Percentiles rank a stretch among this genome's conserved stretches.
phyloP scores from a whole-genome alignment of 768 basidiomycete genomes.

The Lactarius vividus region DNA sequence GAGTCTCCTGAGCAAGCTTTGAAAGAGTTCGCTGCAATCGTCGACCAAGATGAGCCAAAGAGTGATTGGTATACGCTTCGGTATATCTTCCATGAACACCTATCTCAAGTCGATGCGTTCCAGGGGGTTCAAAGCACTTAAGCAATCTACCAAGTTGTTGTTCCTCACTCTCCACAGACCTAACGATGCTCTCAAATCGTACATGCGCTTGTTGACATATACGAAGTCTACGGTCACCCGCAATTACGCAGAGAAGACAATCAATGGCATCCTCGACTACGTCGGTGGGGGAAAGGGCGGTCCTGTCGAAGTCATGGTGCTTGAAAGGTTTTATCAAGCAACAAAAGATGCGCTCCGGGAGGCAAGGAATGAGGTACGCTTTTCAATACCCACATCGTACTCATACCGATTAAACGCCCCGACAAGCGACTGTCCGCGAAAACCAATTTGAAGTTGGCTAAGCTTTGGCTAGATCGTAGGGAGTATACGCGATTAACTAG shows the following conservation, averaged over 20 bases:
- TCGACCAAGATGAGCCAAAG: conserved; percentile 87
- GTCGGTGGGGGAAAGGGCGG: conserved; percentile 89
- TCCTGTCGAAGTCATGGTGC: conserved; percentile 72
- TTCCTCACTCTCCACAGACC: conserved; percentile 79
- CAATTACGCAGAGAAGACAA: conserved; percentile 97
- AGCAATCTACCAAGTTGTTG: conserved; percentile 93
- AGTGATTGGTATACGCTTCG: conserved; percentile 76
- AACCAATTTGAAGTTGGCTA: conserved; percentile 95
- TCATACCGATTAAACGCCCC: not conserved
- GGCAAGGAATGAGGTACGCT: conserved; percentile 86
- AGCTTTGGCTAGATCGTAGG: conserved; percentile 93
- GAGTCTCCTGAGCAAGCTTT: conserved; percentile 91
- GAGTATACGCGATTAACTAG: conserved; percentile 83
- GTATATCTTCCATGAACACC: not conserved
- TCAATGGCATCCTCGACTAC: conserved; percentile 97
- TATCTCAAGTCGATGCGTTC: conserved; percentile 5
- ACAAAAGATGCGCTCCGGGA: conserved; percentile 89
- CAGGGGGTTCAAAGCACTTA: conserved; percentile 99
- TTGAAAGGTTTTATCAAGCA: conserved; percentile 94
- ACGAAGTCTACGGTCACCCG: conserved; percentile 94
- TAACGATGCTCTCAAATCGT: conserved; percentile 80
- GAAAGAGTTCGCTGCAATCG: conserved; percentile 84
- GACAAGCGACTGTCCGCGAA: conserved; percentile 85
- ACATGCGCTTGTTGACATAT: conserved; percentile 83
- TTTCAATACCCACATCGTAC: not conserved